Conservation (phyloP, 495 filamentous ascomycete genomes). For the Cladorrhinum samala region DNA sequence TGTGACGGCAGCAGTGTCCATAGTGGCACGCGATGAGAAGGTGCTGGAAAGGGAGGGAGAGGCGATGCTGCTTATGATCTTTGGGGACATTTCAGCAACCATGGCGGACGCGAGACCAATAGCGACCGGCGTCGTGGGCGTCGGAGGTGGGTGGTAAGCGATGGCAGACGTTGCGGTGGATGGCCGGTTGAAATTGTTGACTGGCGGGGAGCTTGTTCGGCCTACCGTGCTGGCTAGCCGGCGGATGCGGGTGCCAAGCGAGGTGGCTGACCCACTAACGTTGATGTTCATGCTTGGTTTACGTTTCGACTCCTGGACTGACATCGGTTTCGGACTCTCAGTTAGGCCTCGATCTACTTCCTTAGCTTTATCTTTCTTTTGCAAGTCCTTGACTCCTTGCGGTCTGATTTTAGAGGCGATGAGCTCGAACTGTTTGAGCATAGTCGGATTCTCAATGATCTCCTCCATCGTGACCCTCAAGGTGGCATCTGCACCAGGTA, state of each 20-base stretch:
- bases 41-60: conserved; percentile 7
- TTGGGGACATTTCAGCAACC: conserved; percentile 21
- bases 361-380: conserved; percentile 14
- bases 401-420: conserved; percentile 36
- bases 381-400: conserved; percentile 6
- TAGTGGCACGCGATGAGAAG: conserved; percentile 12
- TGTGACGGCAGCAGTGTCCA: conserved; percentile 4
- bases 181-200: conserved; percentile 1
- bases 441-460: conserved; percentile 41
- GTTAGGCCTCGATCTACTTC: conserved; percentile 16
- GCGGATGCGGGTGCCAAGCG: conserved; percentile 25
- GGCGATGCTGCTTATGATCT: conserved; percentile 6
- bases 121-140: conserved; percentile 14
- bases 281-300: conserved; percentile 25
- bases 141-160: conserved; percentile 1
- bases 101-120: conserved; percentile 22
- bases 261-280: conserved; percentile 7
- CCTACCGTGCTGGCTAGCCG: conserved; percentile 27
- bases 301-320: conserved; percentile 9
- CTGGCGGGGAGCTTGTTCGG: conserved; percentile 10
- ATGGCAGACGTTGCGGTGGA: background rate
- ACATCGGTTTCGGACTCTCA: conserved; percentile 12
- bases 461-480: conserved; percentile 40
- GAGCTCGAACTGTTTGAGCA: conserved; percentile 43
- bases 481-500: conserved; percentile 14